Evolutionary conservation across 495 filamentous ascomycete species (phyloP).

Genomic region (Physcia stellaris): DNA sequence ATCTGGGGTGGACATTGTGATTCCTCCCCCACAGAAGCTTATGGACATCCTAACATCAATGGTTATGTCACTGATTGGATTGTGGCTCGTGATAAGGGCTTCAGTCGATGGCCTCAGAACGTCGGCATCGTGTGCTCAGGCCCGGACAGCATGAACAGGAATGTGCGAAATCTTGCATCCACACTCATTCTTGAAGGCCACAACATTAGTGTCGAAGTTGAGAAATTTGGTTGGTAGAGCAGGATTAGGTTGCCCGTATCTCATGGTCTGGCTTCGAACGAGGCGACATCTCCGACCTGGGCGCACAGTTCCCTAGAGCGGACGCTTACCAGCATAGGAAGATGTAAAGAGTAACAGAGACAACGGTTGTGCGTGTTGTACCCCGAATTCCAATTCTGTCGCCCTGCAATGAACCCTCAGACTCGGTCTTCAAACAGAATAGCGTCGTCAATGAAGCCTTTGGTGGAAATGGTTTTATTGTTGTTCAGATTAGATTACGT

Average conservation of each 20-base stretch:
- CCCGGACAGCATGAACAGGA: conserved; percentile 13
- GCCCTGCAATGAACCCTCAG: no score
- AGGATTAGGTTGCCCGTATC: no score
- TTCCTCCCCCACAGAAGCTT: conserved; percentile 35
- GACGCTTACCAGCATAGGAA: no score
- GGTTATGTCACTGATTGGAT: conserved; percentile 3
- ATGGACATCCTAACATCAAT: conserved; percentile 36
- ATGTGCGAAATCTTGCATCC: conserved; percentile 9
- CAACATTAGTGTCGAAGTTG: conserved; percentile 10
- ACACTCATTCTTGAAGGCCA: conserved; percentile 3
- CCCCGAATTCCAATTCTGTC: no score
- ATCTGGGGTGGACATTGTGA: conserved; percentile 31
- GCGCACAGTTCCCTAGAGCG: not conserved
- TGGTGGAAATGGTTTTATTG: no score
- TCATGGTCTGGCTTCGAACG: no score
- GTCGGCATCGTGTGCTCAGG: conserved; percentile 12
- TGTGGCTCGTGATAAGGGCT: not conserved
- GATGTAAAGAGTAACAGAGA: no score
- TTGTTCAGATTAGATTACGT: no score
- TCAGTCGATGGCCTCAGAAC: not conserved
- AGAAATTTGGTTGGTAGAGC: conserved; percentile 17
- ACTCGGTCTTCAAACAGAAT: no score
- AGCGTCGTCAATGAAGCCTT: no score
- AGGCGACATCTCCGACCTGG: no score
- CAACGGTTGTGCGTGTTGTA: no score